Base-by-base conservation (phyloP, 2,329 filamentous ascomycete species). In the Beauveria brongniartii region DNA sequence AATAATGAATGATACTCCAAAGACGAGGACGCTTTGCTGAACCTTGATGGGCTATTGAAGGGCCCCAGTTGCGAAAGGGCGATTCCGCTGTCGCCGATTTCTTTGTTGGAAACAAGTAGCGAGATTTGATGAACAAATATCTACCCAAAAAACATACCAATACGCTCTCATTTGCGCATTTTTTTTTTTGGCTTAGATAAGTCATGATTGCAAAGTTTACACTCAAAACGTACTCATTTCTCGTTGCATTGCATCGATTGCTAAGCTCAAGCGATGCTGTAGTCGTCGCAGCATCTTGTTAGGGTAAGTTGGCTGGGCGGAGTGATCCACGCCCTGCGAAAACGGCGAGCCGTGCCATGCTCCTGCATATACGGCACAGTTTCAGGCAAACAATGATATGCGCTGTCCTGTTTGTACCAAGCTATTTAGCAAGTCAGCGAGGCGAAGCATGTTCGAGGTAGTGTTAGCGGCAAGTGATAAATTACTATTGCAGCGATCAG, bases 121-220 rank as follows among this genome's bases (percentile, higher is more conserved):
- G 56, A 59, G 44, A 37, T 53, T 30, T 46, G 47, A 59, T 53
- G 48, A 46, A 12, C 14, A 51, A 52, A 59, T 22, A 50, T 43
- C 18, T 22, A 48, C 3, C 14, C 5, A 26, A 14, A 5, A 16
- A 30, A 14, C 2, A n/a, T 6, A 2, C 5, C 48, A 52, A 2
- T 2, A 9, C 5, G 8, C 1, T n/a, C 34, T 54, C 7, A 41
- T 3, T 18, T 41, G 12, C 16, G 12, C 12, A 34, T 5, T 24
- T 24, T 24, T 24, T 37, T 14, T 37, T 4, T 10, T 10, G 5
- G 5, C 34, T 37, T 37, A 37, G 12, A 14, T 3, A 16, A 37
- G 12, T 37, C 34, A 16, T 37, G 12, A 37, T 5, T 37, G 1
- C 5, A 37, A 16, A 16, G 5, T 37, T 37, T 16, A 14, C 5